phyloP scores from a whole-genome alignment of 2,329 filamentous ascomycete species.

The Talaromyces sp. region DNA sequence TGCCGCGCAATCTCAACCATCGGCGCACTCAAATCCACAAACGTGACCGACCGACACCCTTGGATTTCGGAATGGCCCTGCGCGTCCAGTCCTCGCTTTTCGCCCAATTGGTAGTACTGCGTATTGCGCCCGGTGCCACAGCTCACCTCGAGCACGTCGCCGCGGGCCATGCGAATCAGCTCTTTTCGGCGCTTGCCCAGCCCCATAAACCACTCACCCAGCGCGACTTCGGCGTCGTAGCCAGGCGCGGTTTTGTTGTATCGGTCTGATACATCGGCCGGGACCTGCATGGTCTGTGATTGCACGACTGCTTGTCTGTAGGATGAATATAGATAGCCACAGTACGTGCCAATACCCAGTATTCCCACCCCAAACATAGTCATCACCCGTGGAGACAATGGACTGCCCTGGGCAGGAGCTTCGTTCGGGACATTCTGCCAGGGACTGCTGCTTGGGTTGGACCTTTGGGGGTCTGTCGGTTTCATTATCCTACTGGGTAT shows the following conservation, averaged over 20 bases:
- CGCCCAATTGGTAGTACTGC: constrained; percentile 39
- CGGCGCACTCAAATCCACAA: constrained; percentile 44
- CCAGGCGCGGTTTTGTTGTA: constrained; percentile 39
- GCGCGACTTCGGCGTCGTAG: constrained; percentile 43
- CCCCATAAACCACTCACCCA: constrained; percentile 39
- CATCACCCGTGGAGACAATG: constrained; percentile 28
- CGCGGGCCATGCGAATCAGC: constrained; percentile 37
- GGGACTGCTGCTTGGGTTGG: background rate
- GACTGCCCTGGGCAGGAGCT: background rate
- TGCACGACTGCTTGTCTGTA: constrained; percentile 33
- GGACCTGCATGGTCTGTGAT: constrained; percentile 26
- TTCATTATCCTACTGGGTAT: background rate
- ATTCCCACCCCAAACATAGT: constrained; percentile 34
- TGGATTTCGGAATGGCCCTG: constrained; percentile 23
- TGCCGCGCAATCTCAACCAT: constrained; percentile 43
- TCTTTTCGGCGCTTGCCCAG: constrained; percentile 36
- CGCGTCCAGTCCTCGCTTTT: constrained; percentile 25
- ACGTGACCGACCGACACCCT: constrained; percentile 38
- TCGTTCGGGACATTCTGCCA: background rate
- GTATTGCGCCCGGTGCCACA: constrained; percentile 47
- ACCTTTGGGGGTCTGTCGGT: background rate
- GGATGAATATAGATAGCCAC: constrained; percentile 38
- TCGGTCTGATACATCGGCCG: constrained; percentile 41
- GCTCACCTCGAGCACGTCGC: constrained; percentile 46
- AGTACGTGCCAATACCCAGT: constrained; percentile 39